These are phyloP conservation scores for Farysia itapuensis DNA, from an alignment of 1,284 basidiomycete species.

Conservation along the genomic window DNA sequence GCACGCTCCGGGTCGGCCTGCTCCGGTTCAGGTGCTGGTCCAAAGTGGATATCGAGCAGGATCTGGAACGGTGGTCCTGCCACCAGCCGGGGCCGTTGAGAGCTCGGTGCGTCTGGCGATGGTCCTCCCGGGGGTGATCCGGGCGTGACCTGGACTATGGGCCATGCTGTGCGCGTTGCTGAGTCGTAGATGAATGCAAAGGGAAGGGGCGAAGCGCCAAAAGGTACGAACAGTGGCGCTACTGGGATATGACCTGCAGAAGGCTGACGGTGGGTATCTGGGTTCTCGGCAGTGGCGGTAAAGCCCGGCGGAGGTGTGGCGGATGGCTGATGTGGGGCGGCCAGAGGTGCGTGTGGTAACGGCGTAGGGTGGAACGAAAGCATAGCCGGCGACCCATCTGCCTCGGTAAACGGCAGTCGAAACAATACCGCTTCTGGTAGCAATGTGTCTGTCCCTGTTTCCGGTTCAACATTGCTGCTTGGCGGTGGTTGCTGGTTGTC, in stretches of 20 bases:
- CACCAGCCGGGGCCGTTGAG: conserved; percentile 31
- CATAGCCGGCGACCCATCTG: conserved; percentile 34
- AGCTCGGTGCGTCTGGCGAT: conserved; percentile 14
- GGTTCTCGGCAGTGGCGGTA: not conserved
- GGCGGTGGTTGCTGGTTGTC: no score
- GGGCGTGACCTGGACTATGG: conserved; percentile 33
- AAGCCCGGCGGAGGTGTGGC: not conserved
- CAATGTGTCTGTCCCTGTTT: not conserved
- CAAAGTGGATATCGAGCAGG: conserved; percentile 37
- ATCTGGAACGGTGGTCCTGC: conserved; percentile 49
- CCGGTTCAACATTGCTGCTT: not conserved
- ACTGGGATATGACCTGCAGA: conserved; percentile 33
- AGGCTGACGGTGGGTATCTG: conserved; percentile 5
- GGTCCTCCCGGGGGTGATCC: conserved; percentile 23
- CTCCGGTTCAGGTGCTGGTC: conserved; percentile 18
- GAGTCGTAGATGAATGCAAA: conserved; percentile 54
- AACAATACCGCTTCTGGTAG: conserved; percentile 28
- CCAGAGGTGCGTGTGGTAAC: conserved; percentile 6
- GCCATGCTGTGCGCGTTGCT: conserved; percentile 41
- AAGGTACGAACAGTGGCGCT: conserved; percentile 47
- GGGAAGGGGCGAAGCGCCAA: conserved; percentile 43
- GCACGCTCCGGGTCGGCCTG: conserved; percentile 38
- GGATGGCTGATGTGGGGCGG: not conserved
- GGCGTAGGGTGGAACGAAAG: conserved; percentile 41
- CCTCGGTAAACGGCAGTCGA: conserved; percentile 32